Base-by-base conservation (phyloP, 73 alveolate species). In the Breviolum minutum region DNA sequence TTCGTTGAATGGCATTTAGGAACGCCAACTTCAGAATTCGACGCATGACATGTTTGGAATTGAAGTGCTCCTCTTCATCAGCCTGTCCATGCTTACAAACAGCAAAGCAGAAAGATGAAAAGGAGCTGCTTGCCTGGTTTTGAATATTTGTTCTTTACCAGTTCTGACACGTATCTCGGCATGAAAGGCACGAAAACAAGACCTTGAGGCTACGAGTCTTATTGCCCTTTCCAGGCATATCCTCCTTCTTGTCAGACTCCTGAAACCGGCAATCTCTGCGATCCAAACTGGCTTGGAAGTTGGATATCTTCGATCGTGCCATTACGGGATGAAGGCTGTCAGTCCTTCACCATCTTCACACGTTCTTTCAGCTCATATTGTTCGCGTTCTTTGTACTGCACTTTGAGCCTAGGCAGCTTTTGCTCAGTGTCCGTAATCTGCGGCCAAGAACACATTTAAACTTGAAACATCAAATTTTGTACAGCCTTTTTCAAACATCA, bases 51-150 rank as follows among this genome's bases (percentile, higher is more conserved):
- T 54, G 66, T 73, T 84, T 84, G 5, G 94, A 84, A 71, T 95
- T 95, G 99, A 95, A 95, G 89, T 71, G 88, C 77, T 95, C 95
- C 90, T 95, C 99, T 95, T 95, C 95, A 30, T 94, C 99, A 30
- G 96, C 96, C 95, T 88, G 66, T 24, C 12, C 48, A 17, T 27
- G 85, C 16, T 11, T 22, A 3, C 54, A 40, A 74, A 74, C 77
- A 14, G 24, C 17, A 68, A 2, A 68, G n/a, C 24, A 68, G 6
- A 68, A 68, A 17, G n/a, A 11, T 66, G 74, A 66, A 68, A 68
- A 68, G 77, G n/a, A 68, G 17, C 17, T 22, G n/a, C 24, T 68
- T 68, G 24, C 77, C 77, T 68, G 77, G 54, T 40, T 40, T 40
- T 40, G 54, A 40, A 40, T 40, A 40, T 3, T 40, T 40, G 54